Evolutionary conservation across 495 filamentous ascomycete species (phyloP).

Genomic region (Hypoxylon lienhwacheense): DNA sequence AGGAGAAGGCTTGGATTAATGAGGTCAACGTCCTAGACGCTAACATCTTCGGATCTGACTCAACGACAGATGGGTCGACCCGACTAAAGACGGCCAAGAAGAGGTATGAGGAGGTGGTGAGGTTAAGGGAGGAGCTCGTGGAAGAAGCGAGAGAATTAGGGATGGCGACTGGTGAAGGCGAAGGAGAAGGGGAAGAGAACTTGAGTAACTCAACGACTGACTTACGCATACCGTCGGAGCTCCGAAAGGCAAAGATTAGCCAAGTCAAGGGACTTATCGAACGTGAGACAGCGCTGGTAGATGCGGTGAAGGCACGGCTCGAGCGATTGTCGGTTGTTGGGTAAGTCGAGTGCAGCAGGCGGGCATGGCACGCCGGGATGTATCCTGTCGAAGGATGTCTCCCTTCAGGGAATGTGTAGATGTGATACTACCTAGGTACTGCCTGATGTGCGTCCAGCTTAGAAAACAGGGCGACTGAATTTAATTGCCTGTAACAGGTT

Average conservation of each 20-base stretch:
- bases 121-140: conserved; percentile 55
- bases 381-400: conserved; percentile 9
- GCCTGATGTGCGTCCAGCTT: conserved; percentile 23
- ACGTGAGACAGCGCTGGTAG: conserved; percentile 62
- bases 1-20: conserved; percentile 66
- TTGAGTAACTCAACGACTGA: conserved; percentile 34
- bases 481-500: conserved; percentile 25
- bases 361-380: conserved; percentile 21
- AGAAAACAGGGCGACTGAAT: conserved; percentile 31
- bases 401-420: conserved; percentile 27
- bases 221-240: conserved; percentile 63
- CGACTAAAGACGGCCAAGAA: conserved; percentile 45
- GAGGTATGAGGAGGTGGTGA: conserved; percentile 52
- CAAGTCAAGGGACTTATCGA: conserved; percentile 73
- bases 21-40: conserved; percentile 60
- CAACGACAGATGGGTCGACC: conserved; percentile 15
- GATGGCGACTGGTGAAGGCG: conserved; percentile 35
- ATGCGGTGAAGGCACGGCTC: conserved; percentile 57
- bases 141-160: conserved; percentile 49
- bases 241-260: conserved; percentile 66
- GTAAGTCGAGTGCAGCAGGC: conserved; percentile 19
- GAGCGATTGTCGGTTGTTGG: conserved; percentile 44
- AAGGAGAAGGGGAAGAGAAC: conserved; percentile 38
- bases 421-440: conserved; percentile 28
- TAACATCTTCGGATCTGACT: conserved; percentile 49